Evolutionary conservation across 2,329 filamentous ascomycete species (phyloP), one percentile per base, ranked within the genome.

Genomic region (Fusarium papillatum): DNA sequence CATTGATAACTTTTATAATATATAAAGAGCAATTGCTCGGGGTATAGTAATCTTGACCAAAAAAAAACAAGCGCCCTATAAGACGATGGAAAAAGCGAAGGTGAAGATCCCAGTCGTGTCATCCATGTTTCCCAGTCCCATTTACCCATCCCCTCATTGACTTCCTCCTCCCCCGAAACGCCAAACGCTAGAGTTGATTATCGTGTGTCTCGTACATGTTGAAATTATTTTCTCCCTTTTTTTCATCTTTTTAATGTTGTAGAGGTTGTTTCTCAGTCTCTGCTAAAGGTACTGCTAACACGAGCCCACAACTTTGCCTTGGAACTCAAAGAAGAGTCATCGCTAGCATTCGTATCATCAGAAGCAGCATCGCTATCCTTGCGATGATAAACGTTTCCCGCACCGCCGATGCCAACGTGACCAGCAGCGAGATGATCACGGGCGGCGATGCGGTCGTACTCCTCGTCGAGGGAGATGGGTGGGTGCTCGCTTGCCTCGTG

Each of bases 391-490:
- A 91, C 88, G 73, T 85, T 85, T 78, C 92, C 93, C 3, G 91
- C 92, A 71, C 93, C 92, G 76, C 93, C 93, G 67, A 92, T 91
- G 77, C 93, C 92, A 17, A 89, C 89, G 83, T 92, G 89, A 84
- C 93, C 93, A 81, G 88, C 87, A 68, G 85, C 80, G 67, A 85
- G 84, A 48, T 76, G 78, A 71, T 84, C 81, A 80, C 82, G 79
- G 81, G 85, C 76, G 78, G 87, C 75, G 74, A 88, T 86, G 72
- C 88, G 86, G 69, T 84, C 77, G 70, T 82, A 79, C 64, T 85
- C 84, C 68, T 91, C 82, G 68, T 89, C 88, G 68, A 89, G 86
- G 64, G 89, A 85, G 80, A 87, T 87, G 79, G 91, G 82, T 70
- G 89, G 82, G 17, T 78, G 80, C 71, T 83, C 85, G n/a, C 85